Conservation (phyloP, 2,329 filamentous ascomycete species). For the Ophiostoma ips region DNA sequence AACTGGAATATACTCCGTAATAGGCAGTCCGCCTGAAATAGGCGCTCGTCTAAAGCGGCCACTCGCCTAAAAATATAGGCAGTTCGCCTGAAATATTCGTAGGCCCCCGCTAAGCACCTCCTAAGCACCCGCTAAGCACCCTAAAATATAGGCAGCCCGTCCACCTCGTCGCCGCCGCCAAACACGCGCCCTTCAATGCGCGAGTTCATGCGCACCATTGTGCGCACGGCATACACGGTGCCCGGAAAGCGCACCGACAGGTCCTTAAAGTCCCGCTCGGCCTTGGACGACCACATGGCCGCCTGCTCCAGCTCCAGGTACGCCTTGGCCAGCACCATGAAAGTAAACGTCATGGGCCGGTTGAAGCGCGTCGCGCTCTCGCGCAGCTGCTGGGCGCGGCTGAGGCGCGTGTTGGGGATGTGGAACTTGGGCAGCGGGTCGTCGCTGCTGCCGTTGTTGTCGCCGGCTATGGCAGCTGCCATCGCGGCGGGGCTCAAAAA, state of each 20-base stretch:
- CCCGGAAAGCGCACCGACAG: slow-evolving; percentile 28
- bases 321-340: slow-evolving; percentile 34
- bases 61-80: no score
- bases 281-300: slow-evolving; percentile 33
- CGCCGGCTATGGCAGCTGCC: not conserved
- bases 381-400: slow-evolving; percentile 21
- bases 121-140: no score
- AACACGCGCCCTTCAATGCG: slow-evolving; percentile 17
- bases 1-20: no score
- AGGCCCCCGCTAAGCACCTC: no score
- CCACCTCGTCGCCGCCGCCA: not conserved
- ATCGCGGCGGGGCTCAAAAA: not conserved
- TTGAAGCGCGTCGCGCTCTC: slow-evolving; percentile 24
- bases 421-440: not conserved
- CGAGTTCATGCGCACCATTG: slow-evolving; percentile 13
- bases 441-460: not conserved
- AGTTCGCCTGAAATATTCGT: no score
- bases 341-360: slow-evolving; percentile 29
- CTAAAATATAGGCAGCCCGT: not conserved
- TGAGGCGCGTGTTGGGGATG: not conserved
- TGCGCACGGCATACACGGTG: slow-evolving; percentile 27
- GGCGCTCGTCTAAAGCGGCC: no score
- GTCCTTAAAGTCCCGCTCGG: slow-evolving; percentile 25
- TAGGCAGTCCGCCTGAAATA: no score
- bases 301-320: slow-evolving; percentile 36